Conservation (phyloP, 805 yeast species). For the Spathaspora passalidarum region DNA sequence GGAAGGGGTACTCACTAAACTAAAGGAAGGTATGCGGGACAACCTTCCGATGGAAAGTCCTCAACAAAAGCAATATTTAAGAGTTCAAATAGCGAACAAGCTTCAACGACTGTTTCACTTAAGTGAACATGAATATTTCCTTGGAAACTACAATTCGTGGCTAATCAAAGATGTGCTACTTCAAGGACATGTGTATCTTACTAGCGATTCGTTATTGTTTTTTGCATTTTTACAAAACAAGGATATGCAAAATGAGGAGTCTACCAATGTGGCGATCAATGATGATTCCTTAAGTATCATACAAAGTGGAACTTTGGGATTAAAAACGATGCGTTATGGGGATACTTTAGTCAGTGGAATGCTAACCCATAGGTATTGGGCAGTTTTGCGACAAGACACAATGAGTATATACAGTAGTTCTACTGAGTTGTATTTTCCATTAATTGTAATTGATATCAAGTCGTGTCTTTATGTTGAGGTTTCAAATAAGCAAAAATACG, state of each 20-base stretch:
- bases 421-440: conserved; percentile 83
- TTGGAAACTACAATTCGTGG: conserved; percentile 75
- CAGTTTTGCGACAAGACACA: conserved; percentile 65
- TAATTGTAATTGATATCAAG: conserved; percentile 67
- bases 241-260: conserved; percentile 23
- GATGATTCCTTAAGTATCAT: conserved; percentile 26
- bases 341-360: conserved; percentile 33
- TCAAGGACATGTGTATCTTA: conserved; percentile 82
- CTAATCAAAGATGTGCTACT: conserved; percentile 74
- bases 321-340: conserved; percentile 37
- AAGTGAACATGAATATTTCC: conserved; percentile 52
- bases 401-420: conserved; percentile 67
- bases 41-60: conserved; percentile 6
- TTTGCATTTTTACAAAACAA: conserved; percentile 56
- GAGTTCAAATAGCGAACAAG: conserved; percentile 30
- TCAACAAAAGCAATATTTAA: conserved; percentile 4
- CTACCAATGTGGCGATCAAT: conserved; percentile 25
- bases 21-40: conserved; percentile 6
- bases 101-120: conserved; percentile 39
- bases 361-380: conserved; percentile 66
- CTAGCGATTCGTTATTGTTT: conserved; percentile 61
- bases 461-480: conserved; percentile 61
- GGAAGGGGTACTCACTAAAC: conserved; percentile 10
- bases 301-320: conserved; percentile 37
- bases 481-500: conserved; percentile 22